Evolutionary conservation across 2,329 filamentous ascomycete species (phyloP).

Genomic region (Triangularia setosa): DNA sequence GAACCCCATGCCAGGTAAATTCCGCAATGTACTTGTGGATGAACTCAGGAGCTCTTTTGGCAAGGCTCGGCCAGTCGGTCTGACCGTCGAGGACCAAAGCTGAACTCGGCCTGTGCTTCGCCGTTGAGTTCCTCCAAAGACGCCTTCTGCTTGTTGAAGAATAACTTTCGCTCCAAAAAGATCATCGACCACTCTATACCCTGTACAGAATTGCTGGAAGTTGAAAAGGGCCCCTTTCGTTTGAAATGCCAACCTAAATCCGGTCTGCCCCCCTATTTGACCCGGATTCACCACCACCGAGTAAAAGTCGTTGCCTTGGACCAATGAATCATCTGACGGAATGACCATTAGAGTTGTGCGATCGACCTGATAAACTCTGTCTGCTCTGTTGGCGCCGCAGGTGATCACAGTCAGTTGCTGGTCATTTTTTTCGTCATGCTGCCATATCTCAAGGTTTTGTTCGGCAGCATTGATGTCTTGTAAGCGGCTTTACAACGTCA

Average conservation of each 20-base stretch:
- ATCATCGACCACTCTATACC: constrained; percentile 20
- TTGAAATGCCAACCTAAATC: constrained; percentile 6
- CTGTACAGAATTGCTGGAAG: constrained; percentile 19
- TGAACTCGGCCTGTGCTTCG: constrained; percentile 12
- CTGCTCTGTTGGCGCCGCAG: neutral
- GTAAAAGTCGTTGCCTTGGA: neutral
- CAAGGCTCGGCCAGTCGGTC: neutral
- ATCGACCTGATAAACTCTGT: constrained; percentile 7
- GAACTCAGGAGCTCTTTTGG: constrained; percentile 4
- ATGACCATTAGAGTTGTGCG: neutral
- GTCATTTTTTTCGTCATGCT: neutral
- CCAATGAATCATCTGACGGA: neutral
- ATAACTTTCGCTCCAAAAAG: constrained; percentile 8
- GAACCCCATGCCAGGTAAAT: neutral
- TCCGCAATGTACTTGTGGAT: neutral
- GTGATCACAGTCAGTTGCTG: neutral
- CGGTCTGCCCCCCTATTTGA: neutral
- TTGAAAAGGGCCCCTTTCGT: constrained; percentile 9
- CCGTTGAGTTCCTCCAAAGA: constrained; percentile 9
- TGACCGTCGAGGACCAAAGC: constrained; percentile 16
- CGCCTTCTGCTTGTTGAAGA: constrained; percentile 1
- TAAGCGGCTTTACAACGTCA: neutral
- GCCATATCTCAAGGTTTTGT: neutral
- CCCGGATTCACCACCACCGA: neutral
- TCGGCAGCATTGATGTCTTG: neutral